These are phyloP conservation scores for Hippophae gyantsensis DNA, from an alignment of 306 rosid species.

Conservation along the genomic window DNA sequence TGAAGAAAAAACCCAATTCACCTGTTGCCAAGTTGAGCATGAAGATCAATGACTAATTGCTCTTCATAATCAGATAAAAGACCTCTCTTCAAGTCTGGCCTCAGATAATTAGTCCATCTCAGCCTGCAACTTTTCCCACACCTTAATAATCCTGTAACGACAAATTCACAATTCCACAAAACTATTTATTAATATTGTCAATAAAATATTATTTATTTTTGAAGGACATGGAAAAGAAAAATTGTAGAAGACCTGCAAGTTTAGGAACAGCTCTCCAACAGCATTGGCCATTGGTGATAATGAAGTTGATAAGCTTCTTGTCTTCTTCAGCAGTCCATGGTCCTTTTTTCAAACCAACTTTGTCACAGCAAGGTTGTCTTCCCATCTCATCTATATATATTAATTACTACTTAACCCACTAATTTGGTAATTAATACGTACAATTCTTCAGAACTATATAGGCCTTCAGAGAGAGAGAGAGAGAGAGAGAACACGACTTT, in stretches of 20 bases:
- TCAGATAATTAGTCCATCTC: slow-evolving; percentile 82
- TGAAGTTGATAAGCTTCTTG: slow-evolving; percentile 77
- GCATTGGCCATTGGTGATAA: slow-evolving; percentile 83
- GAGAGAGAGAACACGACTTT: no score
- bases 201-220: no score
- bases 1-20: not conserved
- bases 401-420: no score
- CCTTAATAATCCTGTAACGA: slow-evolving; percentile 62
- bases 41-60: slow-evolving; percentile 85
- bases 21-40: slow-evolving; percentile 96
- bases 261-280: slow-evolving; percentile 98
- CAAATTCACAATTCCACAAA: no score
- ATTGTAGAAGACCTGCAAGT: slow-evolving; percentile 53
- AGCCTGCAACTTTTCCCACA: slow-evolving; percentile 96
- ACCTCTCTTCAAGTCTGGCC: slow-evolving; percentile 94
- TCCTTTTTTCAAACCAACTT: slow-evolving; percentile 93
- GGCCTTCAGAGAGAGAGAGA: no score
- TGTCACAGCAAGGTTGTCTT: slow-evolving; percentile 97
- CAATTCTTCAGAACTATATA: no score
- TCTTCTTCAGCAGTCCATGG: slow-evolving; percentile 92
- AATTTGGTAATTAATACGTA: no score
- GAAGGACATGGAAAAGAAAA: no score
- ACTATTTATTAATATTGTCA: no score
- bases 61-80: slow-evolving; percentile 77
- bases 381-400: slow-evolving; percentile 43